Evolutionary conservation across 148 eudicot species (phyloP), one percentile per base, ranked within the genome.

Genomic region (Chenopodium album): DNA sequence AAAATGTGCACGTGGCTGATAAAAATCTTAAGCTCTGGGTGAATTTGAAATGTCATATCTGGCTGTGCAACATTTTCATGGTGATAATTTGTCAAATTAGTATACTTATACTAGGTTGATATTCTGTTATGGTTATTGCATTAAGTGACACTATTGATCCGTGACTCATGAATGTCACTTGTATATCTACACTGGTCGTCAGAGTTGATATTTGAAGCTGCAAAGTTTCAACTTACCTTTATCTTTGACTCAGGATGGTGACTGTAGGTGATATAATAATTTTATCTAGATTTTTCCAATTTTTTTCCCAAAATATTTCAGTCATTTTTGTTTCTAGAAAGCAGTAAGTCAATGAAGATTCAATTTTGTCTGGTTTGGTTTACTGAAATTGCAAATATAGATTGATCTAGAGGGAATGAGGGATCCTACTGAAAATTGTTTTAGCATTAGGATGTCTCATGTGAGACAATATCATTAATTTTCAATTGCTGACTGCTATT

Each of bases 281-380:
- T 65, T 77, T 52, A 73, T 83, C 80, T 56, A 82, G 77, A 32
- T 77, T 44, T 48, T 64, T 47, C 62, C n/a, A 44, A 2, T 69
- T 37, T 22, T 10, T 13, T 37, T 31, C 32, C 5, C 22, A 34
- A 59, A 16, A 50, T 65, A 37, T 62, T 14, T 11, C 44, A 50
- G 26, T 23, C 59, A 34, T 65, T 50, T 83, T 22, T 65, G 13
- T 46, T 1, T 28, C 60, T 44, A 78, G 62, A 46, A 44, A 20
- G 37, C 26, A 68, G 14, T 14, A 65, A 10, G 62, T 28, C 41
- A 17, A 29, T 26, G 60, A 64, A 23, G 29, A 17, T 17, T 46
- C 52, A 41, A 52, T 71, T 54, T 68, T 52, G 64, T 52, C 54
- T 52, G 47, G 37, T 32, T 47, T 79, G 0, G 56, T 82, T 63